phyloP scores from a whole-genome alignment of 169 alveolate genomes.

The Toxoplasma gondii region DNA sequence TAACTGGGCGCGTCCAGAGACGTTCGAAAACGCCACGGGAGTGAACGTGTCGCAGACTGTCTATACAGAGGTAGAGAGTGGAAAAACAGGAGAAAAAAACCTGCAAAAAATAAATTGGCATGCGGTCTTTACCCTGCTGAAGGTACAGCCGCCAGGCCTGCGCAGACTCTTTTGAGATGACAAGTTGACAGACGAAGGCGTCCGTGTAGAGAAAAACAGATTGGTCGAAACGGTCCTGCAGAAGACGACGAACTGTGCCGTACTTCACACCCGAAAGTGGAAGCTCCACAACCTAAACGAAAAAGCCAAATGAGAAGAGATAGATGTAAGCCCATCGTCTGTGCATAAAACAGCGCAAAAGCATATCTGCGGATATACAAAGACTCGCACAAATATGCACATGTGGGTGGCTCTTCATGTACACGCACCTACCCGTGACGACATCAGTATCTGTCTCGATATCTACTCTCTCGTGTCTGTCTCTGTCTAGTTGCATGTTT shows the following conservation, averaged over 20 bases:
- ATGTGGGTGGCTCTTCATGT: too few species aligned
- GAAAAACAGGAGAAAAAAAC: too few species aligned
- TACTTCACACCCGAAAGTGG: constrained; percentile 7
- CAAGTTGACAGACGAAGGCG: not conserved
- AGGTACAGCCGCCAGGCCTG: constrained; percentile 35
- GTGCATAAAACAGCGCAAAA: not conserved
- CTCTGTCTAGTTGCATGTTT: too few species aligned
- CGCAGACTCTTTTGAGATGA: constrained; percentile 11
- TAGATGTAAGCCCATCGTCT: not conserved
- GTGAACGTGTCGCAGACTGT: too few species aligned
- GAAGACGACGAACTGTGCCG: constrained; percentile 21
- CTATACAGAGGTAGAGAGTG: too few species aligned
- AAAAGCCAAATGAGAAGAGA: not conserved
- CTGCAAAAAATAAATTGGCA: too few species aligned
- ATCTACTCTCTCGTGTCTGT: too few species aligned
- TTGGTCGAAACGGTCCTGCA: constrained; percentile 26
- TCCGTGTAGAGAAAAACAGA: constrained; percentile 40
- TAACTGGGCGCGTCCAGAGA: too few species aligned
- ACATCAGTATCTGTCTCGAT: too few species aligned
- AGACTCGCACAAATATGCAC: not conserved
- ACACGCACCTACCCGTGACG: too few species aligned
- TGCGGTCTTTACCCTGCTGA: not conserved
- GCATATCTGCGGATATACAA: not conserved
- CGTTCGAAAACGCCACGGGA: too few species aligned
- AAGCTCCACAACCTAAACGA: not conserved